These are phyloP conservation scores for Centrapalus pauciflorus DNA, from an alignment of 129 eudicot genomes.

Conservation along the genomic window DNA sequence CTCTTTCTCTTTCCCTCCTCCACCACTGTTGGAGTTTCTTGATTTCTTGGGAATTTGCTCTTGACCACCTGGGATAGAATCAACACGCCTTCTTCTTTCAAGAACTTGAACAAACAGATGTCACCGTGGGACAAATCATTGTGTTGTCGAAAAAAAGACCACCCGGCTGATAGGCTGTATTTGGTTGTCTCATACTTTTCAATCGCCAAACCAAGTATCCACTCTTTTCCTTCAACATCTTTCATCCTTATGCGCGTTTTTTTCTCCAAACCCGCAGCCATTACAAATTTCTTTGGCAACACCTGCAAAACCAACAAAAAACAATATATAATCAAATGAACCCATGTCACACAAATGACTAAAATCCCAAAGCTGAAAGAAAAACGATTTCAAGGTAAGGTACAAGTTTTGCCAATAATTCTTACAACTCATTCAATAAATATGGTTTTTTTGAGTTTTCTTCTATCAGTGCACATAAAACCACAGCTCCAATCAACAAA, in stretches of 20 bases:
- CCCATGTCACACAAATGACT: too few relatives aligned
- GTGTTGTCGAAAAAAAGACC: slow-evolving; percentile 4
- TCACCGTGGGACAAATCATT: slow-evolving; percentile 13
- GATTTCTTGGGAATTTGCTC: not conserved
- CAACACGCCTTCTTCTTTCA: slow-evolving; percentile 11
- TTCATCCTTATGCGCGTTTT: not conserved
- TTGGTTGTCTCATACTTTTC: not conserved
- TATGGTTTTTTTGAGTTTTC: too few relatives aligned
- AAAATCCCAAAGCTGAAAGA: too few relatives aligned
- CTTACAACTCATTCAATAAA: too few relatives aligned
- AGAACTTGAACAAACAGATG: slow-evolving; percentile 6
- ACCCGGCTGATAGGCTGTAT: slow-evolving; percentile 10
- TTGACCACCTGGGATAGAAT: not conserved
- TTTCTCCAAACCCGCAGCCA: slow-evolving; percentile 10
- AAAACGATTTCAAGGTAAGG: too few relatives aligned
- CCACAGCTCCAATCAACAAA: too few relatives aligned
- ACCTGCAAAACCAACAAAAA: not conserved
- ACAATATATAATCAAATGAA: not conserved
- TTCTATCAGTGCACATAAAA: too few relatives aligned
- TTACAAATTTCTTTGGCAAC: slow-evolving; percentile 22
- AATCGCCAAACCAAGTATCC: not conserved
- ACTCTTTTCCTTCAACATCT: slow-evolving; percentile 17
- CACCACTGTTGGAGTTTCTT: not conserved
- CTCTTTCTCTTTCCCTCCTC: not conserved
- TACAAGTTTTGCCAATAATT: too few relatives aligned